Evolutionary conservation across 345 rosid genomes (phyloP), one percentile per base, ranked within the genome.

Genomic region (Salix viminalis): DNA sequence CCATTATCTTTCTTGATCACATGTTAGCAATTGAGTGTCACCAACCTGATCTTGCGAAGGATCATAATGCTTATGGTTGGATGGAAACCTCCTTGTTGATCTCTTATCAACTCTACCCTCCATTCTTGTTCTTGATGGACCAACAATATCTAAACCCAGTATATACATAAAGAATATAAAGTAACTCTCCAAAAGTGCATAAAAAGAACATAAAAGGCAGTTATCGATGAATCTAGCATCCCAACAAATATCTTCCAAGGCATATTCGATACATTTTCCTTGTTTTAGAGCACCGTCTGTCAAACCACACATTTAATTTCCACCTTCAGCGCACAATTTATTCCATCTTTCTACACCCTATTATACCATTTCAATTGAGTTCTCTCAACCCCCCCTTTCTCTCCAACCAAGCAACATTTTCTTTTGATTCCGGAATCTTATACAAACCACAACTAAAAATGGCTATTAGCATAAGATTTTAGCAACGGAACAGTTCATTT

Each of bases 21-120:
- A 56, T 56, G 61, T 21, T 30, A 7, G 23, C 26, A 65, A 28
- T 50, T 7, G 19, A 4, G 34, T 48, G 18, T 11, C 4, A 70
- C 81, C 24, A 44, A 76, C 90, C 88, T 87, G 90, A 78, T 87
- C 90, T 14, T 72, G 75, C 7, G 87, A 78, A 23, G 82, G 56
- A 75, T 78, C 73, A 62, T 54, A 24, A 32, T 77, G 66, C 13
- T 19, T 81, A 0, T 18, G n/a, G 39, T 7, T 21, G 39, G 82
- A 74, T 11, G 83, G 44, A 5, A 28, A 28, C 82, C 83, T 80
- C 66, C 84, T 84, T 15, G 80, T 34, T n/a, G 62, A 56, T 77
- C 83, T 81, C 85, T 24, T 72, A 72, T 69, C 80, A 28, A 24
- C 65, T 69, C 73, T 65, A 65, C 75, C 75, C 54, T 34, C 75